These are phyloP conservation scores for Saccharomycopsis lassenensis DNA, from an alignment of 805 yeast genomes.

Conservation along the genomic window DNA sequence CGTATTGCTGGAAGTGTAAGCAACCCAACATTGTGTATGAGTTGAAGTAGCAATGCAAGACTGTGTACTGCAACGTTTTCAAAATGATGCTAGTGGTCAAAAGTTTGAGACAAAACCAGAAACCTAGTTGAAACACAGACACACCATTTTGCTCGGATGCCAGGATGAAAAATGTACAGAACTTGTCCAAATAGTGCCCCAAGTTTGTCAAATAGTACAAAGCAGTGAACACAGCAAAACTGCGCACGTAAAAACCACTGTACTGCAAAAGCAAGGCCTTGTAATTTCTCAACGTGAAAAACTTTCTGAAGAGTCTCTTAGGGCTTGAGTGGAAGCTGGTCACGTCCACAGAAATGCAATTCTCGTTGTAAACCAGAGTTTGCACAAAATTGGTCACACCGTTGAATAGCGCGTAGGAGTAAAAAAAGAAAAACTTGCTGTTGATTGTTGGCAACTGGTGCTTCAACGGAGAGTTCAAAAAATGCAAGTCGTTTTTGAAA, in stretches of 20 bases:
- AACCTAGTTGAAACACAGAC: no score
- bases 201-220: no score
- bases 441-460: slow-evolving; percentile 14
- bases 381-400: slow-evolving; percentile 5
- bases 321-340: slow-evolving; percentile 3
- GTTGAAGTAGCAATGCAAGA: slow-evolving; percentile 8
- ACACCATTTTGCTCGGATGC: no score
- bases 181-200: no score
- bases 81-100: slow-evolving; percentile 6
- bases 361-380: slow-evolving; percentile 7
- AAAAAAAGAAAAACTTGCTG: slow-evolving; percentile 8
- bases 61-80: slow-evolving; percentile 4
- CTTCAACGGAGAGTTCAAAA: no score
- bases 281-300: no score
- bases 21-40: slow-evolving; percentile 15
- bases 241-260: no score
- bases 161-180: no score
- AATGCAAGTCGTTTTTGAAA: no score
- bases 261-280: no score
- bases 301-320: background rate
- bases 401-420: slow-evolving; percentile 4
- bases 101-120: no score
- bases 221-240: no score
- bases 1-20: slow-evolving; percentile 13
- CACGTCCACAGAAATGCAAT: slow-evolving; percentile 5